These are phyloP conservation scores for Alternaria incomplexa DNA, from an alignment of 2,329 filamentous ascomycete species.

Conservation along the genomic window DNA sequence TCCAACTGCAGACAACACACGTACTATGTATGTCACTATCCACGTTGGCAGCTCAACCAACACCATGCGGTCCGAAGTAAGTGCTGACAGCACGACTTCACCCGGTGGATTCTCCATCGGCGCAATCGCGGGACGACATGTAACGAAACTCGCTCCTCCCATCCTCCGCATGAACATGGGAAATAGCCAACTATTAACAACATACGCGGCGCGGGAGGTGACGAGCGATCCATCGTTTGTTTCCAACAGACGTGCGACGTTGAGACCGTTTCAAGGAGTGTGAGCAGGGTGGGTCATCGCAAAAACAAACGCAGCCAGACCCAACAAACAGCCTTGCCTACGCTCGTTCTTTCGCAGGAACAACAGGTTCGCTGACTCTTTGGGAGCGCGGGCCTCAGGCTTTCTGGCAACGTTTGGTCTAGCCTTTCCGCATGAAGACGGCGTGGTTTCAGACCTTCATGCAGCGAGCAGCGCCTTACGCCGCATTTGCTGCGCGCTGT, in stretches of 20 bases:
- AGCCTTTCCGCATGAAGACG: conserved; percentile 22
- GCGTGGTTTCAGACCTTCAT: conserved; percentile 25
- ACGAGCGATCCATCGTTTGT: conserved; percentile 15
- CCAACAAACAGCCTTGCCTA: conserved; percentile 30
- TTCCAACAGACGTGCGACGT: conserved; percentile 37
- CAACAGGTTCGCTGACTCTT: conserved; percentile 21
- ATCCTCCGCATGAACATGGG: conserved; percentile 14
- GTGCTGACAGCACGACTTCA: neutral
- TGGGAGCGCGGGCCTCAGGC: conserved; percentile 7
- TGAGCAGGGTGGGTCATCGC: conserved; percentile 1
- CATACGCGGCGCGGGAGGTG: conserved; percentile 11
- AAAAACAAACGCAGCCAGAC: conserved; percentile 27
- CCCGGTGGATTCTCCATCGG: neutral
- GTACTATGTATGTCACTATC: neutral
- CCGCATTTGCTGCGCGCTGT: conserved; percentile 8
- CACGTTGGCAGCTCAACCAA: neutral
- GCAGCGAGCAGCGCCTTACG: conserved; percentile 10
- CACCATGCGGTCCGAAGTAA: neutral
- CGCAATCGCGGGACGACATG: conserved; percentile 1
- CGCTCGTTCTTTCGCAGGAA: conserved; percentile 23
- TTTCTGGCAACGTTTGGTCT: conserved; percentile 1
- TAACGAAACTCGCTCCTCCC: conserved; percentile 1
- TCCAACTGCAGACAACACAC: neutral
- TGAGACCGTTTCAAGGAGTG: conserved; percentile 36
- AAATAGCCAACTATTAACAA: conserved; percentile 12